Base-by-base conservation (phyloP, 2,329 filamentous ascomycete genomes). In the Aurifilum marmelostoma region DNA sequence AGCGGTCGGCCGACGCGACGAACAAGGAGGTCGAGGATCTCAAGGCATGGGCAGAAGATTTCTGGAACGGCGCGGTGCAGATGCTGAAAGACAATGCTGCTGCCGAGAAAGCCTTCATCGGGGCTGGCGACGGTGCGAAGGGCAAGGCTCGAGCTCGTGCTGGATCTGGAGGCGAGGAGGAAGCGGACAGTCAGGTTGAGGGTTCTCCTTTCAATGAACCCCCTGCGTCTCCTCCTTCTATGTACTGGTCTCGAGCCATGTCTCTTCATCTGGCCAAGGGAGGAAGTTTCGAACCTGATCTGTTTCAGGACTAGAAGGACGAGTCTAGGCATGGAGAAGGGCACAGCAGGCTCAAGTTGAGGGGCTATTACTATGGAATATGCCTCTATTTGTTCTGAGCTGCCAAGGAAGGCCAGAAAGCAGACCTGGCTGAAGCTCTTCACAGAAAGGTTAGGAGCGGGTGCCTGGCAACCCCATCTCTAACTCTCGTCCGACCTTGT, bases 31-130 rank as follows among this genome's bases (percentile, higher is more conserved):
- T 63, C 1, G 43, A 56, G n/a, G 2, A 4, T 8, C 65, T 62
- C 27, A 47, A 62, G 37, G 16, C 5, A 29, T 67, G 67, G 29
- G 34, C 67, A 16, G 12, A 7, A 2, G 61, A 32, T 0, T 58
- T 61, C 39, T 70, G 65, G 68, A 43, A 47, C 27, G 62, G 37
- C 12, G 65, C 68, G 11, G 29, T 69, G 41, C 24, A 12, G 16
- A 18, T 54, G 65, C 52, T 67, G 5, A 50, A 7, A 8, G 41
- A 61, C 8, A 18, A 47, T 27, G 32, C 11, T n/a, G 11, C 50
- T 11, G 37, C 61, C 5, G 18, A 39, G 21, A 29, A 27, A 34
- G 56, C 29, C n/a, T 29, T n/a, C 27, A 50, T 7, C 39, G 39
- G 14, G 39, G 12, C 39, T 41, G 41, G 16, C 2, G 41, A 21